Evolutionary conservation across 352 stramenopile genomes (phyloP).

Genomic region (Phytopythium mirpurense): DNA sequence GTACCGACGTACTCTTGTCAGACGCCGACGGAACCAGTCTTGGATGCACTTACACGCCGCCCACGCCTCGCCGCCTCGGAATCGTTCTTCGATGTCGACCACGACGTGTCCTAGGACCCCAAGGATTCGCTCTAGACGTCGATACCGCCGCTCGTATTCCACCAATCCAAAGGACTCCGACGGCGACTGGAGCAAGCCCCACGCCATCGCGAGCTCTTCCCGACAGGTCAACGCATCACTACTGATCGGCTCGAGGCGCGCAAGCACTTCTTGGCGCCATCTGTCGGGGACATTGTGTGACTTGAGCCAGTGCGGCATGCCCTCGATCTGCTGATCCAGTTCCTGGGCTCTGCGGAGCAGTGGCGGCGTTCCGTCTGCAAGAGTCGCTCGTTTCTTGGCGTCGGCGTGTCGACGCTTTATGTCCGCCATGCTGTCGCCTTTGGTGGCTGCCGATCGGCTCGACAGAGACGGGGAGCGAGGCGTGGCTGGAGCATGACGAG

Average conservation of each 20-base stretch:
- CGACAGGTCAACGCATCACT: conserved; percentile 34
- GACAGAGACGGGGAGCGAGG: background rate
- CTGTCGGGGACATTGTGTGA: conserved; percentile 27
- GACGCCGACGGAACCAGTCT: conserved; percentile 31
- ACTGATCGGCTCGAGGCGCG: conserved; percentile 27
- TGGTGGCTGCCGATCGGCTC: background rate
- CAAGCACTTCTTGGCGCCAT: conserved; percentile 34
- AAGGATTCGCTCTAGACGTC: conserved; percentile 26
- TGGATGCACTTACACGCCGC: conserved; percentile 39
- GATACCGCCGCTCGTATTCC: conserved; percentile 35
- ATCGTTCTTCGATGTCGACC: conserved; percentile 23
- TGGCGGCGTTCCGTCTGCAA: conserved; percentile 24
- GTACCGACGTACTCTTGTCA: conserved; percentile 22
- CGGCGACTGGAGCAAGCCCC: conserved; percentile 36
- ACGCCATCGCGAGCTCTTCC: conserved; percentile 20
- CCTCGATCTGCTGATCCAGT: conserved; percentile 22
- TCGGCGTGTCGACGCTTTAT: background rate
- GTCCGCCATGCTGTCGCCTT: background rate
- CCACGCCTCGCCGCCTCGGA: conserved; percentile 21
- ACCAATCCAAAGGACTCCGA: conserved; percentile 30
- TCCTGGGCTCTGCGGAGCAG: conserved; percentile 33
- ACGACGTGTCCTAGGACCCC: conserved; percentile 19
- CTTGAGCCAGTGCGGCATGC: conserved; percentile 37
- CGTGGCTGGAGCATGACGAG: background rate
- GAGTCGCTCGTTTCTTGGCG: conserved; percentile 34